Base-by-base conservation (phyloP, 148 eudicot genomes). In the Nepenthes gracilis region DNA sequence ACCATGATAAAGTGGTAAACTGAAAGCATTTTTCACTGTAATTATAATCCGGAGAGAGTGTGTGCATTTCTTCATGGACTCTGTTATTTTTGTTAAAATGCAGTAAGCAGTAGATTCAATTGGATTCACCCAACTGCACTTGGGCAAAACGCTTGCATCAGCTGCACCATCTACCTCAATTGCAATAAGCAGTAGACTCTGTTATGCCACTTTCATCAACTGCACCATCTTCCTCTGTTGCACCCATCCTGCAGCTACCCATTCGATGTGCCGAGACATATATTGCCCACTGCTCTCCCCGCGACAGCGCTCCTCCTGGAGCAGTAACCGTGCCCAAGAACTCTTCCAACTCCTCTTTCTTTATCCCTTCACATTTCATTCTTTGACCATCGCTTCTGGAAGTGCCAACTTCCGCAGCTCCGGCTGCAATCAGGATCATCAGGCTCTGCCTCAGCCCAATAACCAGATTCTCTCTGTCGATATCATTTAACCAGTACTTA, bases 91-190 rank as follows among this genome's bases (percentile, higher is more conserved):
- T 55, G 67, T 81, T 1, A 93, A 66, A 43, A 91, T 80, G 67
- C 96, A 91, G 61, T 81, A 85, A 60, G 97, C 97, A 13, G 87
- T 82, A 43, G 96, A 60, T 55, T 91, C 82, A 62, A 91, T 91
- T 0, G 97, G 97, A 78, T 91, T 91, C 2, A 91, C 13, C 97
- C 97, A 12, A 88, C 58, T 1, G 97, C 96, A 54, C 76, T 85
- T 13, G n/a, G 97, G 97, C 55, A 91, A 63, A 53, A 91, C 64
- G 73, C 97, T 91, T 10, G 78, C 93, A 76, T 90, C 97, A 61
- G 90, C 97, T 71, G 87, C 97, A 96, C 97, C 87, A 56, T 76
- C 74, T 66, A 87, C 96, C n/a, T n/a, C n/a, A n/a, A n/a, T n/a
- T n/a, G n/a, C n/a, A n/a, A n/a, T n/a, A n/a, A n/a, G n/a, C n/a